Evolutionary conservation across 441 rosid species (phyloP).

Genomic region (Biscutella laevigata): DNA sequence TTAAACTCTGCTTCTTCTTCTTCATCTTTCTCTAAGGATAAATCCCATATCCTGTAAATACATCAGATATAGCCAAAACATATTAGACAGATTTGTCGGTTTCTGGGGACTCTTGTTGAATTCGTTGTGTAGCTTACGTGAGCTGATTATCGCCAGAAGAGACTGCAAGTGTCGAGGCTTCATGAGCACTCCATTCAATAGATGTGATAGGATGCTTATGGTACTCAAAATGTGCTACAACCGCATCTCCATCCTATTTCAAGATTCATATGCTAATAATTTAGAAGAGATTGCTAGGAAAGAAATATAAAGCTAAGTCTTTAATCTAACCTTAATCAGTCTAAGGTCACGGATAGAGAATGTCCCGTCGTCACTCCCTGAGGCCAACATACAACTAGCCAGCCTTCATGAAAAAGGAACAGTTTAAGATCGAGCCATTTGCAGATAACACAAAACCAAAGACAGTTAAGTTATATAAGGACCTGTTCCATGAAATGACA

Average conservation of each 20-base stretch:
- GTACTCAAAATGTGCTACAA: constrained; percentile 77
- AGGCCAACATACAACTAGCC: constrained; percentile 90
- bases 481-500: constrained; percentile 98
- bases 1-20: constrained; percentile 92
- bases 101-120: not conserved
- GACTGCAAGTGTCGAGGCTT: constrained; percentile 78
- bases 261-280: not conserved
- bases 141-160: constrained; percentile 82
- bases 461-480: not conserved
- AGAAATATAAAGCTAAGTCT: not conserved
- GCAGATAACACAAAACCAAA: not conserved
- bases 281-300: not conserved
- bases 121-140: constrained; percentile 47
- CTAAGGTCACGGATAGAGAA: constrained; percentile 90
- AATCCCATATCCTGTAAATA: constrained; percentile 76
- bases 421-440: constrained; percentile 6
- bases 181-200: constrained; percentile 90
- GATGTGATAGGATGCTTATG: constrained; percentile 87
- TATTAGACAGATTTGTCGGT: not conserved
- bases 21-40: constrained; percentile 81
- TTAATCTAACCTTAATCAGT: constrained; percentile 41
- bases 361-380: constrained; percentile 92
- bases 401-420: constrained; percentile 40
- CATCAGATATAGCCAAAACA: not conserved
- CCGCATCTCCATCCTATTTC: constrained; percentile 57